These are phyloP conservation scores for Neurospora cerealis DNA, from an alignment of 495 filamentous ascomycete genomes.

Conservation along the genomic window DNA sequence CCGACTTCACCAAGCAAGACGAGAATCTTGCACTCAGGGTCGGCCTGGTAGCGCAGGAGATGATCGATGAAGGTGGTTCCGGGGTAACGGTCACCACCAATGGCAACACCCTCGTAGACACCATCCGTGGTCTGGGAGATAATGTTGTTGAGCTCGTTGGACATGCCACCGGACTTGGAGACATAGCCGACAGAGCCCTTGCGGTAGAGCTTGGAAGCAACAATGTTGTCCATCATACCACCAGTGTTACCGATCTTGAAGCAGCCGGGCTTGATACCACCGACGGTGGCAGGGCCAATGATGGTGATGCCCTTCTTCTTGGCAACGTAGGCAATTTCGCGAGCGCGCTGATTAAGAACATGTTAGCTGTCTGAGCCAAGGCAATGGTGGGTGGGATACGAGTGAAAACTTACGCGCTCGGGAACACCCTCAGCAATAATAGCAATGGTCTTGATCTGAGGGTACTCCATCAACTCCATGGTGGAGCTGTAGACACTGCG, in stretches of 20 bases:
- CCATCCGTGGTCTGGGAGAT: conserved; percentile 89
- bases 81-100: conserved; percentile 97
- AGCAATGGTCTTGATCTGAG: conserved; percentile 94
- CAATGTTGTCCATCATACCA: conserved; percentile 99
- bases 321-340: conserved; percentile 91
- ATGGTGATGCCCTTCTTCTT: conserved; percentile 98
- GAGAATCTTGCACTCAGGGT: conserved; percentile 95
- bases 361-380: not conserved
- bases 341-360: conserved; percentile 57
- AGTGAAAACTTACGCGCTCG: conserved; percentile 62
- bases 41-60: conserved; percentile 85
- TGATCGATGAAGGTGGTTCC: conserved; percentile 99
- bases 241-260: conserved; percentile 99
- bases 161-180: conserved; percentile 99
- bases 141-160: conserved; percentile 99
- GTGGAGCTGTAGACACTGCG: conserved; percentile 96
- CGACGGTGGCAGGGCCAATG: conserved; percentile 95
- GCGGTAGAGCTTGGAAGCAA: conserved; percentile 99
- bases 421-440: conserved; percentile 99
- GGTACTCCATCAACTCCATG: conserved; percentile 94
- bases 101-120: conserved; percentile 97
- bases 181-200: conserved; percentile 97
- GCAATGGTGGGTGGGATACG: not conserved
- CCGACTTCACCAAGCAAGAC: conserved; percentile 94
- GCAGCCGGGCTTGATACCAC: conserved; percentile 97